Evolutionary conservation across 768 basidiomycete genomes (phyloP), one percentile per base, ranked within the genome.

Genomic region (Suillus ampliporus): DNA sequence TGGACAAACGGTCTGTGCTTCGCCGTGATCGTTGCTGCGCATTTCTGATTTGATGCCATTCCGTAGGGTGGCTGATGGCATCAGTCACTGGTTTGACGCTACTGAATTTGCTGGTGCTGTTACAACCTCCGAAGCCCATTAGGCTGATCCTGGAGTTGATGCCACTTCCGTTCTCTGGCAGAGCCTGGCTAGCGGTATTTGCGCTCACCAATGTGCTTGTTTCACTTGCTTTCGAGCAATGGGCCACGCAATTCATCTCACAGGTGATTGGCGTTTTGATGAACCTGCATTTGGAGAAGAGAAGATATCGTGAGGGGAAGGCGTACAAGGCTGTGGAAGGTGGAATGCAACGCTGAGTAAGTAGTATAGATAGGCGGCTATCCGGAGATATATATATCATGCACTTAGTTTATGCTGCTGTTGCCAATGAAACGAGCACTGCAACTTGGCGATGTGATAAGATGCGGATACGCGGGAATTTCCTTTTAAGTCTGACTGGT

Each of bases 281-380:
- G 61, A 74, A 76, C 56, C 78, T 82, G 72, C 78, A 78, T 2
- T 75, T 68, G 44, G 74, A 74, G 57, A 80, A 77, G 53, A 81
- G 80, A 61, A 79, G 89, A 61, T 79, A 79, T 53, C 79, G 80
- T 51, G 86, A 86, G 15, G 90, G 89, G 5, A 94, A 94, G 73
- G 76, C 84, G 56, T 99, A 99, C 83, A 96, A 95, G 77, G 81
- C 84, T 10, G 87, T 99, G 2, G 92, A 94, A 68, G 86, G 88
- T 23, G 88, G 86, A 38, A 86, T 89, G 87, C 76, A 70, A 69
- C 35, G 21, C 13, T 26, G 23, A n/a, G 13, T 19, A 46, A n/a
- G 13, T 19, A 46, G n/a, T 56, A 26, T 58, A 58, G 35, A 58
- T 58, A 58, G 35, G 54, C 23, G 28, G 19, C 31, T 52, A 17